Conservation (phyloP, 345 rosid genomes). For the Eucalyptus shirleyi region DNA sequence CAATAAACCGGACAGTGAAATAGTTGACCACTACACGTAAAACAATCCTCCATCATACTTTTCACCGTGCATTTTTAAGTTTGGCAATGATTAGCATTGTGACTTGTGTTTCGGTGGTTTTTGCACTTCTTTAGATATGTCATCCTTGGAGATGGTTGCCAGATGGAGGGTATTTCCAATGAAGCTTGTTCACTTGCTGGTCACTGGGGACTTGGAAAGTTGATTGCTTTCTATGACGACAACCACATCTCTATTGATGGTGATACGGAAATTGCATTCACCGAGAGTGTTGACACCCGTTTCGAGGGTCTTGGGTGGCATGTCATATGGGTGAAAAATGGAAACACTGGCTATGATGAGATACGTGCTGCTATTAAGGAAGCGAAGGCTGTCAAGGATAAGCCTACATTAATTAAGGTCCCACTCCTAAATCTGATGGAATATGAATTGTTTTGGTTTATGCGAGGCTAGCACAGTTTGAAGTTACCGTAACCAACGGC, state of each 20-base stretch:
- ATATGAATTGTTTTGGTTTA: neutral
- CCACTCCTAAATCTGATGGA: neutral
- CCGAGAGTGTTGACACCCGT: slow-evolving; percentile 75
- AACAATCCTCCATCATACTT: neutral
- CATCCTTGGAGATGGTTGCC: slow-evolving; percentile 96
- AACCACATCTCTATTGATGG: slow-evolving; percentile 99
- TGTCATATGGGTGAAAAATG: slow-evolving; percentile 99
- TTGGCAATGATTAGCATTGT: neutral
- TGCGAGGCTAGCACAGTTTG: neutral
- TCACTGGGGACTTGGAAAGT: slow-evolving; percentile 98
- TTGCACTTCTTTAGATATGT: slow-evolving; percentile 26
- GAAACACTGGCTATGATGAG: slow-evolving; percentile 95
- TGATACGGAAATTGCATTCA: slow-evolving; percentile 93
- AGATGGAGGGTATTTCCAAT: slow-evolving; percentile 94
- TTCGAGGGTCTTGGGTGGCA: slow-evolving; percentile 99
- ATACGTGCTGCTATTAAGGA: slow-evolving; percentile 98
- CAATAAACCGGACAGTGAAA: slow-evolving; percentile 74
- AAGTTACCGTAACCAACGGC: neutral
- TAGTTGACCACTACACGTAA: slow-evolving; percentile 93
- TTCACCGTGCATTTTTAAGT: neutral
- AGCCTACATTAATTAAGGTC: slow-evolving; percentile 78
- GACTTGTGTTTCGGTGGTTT: neutral
- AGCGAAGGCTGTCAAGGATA: slow-evolving; percentile 93
- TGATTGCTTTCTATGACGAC: slow-evolving; percentile 97
- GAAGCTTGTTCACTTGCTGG: slow-evolving; percentile 95